Base-by-base conservation (phyloP, 2,329 filamentous ascomycete genomes). In the Graphium sp. region DNA sequence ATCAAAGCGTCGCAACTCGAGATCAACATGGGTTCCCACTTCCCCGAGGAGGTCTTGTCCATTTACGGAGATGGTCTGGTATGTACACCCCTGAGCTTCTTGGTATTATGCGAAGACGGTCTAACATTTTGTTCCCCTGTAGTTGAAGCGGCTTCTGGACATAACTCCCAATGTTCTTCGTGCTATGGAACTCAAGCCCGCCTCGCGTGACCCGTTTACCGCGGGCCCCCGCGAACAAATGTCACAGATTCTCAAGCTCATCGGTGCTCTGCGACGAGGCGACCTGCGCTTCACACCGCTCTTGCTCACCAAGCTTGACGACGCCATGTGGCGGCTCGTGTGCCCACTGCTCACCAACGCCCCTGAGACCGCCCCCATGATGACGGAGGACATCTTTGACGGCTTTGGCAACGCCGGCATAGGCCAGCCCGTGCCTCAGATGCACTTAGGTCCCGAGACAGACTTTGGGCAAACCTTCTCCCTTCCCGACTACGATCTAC, bases 61-160 rank as follows among this genome's bases (percentile, higher is more conserved):
- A 58, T 85, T 4, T 62, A 85, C 37, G 77, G 75, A 12, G 66
- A 80, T 22, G 77, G 77, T 16, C 48, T 91, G 49, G 77, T 81
- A 54, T 48, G 71, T 57, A 6, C 11, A 9, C 8, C 14, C 10
- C 7, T 4, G 22, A 11, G 2, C 14, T 14, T 5, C 11, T 9
- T 6, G 7, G 12, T 4, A 24, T 26, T 28, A 3, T 10, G 12
- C 15, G 12, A 7, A 19, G 5, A 16, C 25, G 17, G 14, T 9
- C 24, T 29, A 19, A 29, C 24, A 18, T 5, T 7, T 2, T 9
- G n/a, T n/a, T n/a, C n/a, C n/a, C 17, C 5, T 24, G 1, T 39
- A 75, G 68, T 71, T 89, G 34, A 80, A 85, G 44, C 87, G 87
- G 45, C 54, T 92, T 9, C 68, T 89, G 40, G 77, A 85, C 38